Conservation (phyloP, 2,329 filamentous ascomycete species). For the Pseudopithomyces chartarum region DNA sequence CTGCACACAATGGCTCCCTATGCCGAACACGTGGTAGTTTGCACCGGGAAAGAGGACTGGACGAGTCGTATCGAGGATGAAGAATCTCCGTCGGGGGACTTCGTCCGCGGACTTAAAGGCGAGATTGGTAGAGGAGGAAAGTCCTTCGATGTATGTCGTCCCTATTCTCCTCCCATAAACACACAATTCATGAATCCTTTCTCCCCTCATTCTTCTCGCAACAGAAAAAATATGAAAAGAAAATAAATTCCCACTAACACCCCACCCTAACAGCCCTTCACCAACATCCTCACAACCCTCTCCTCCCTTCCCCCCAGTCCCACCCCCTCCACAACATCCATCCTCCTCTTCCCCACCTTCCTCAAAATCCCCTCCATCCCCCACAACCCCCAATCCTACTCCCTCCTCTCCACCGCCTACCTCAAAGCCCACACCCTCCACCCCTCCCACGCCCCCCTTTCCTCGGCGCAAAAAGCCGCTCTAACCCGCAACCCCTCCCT, state of each 20-base stretch:
- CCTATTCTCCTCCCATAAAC: slow-evolving; percentile 10
- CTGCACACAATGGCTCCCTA: slow-evolving; percentile 80
- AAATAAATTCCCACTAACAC: too few species aligned
- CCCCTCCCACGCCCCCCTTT: slow-evolving; percentile 61
- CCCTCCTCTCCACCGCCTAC: slow-evolving; percentile 66
- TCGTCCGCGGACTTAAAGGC: slow-evolving; percentile 73
- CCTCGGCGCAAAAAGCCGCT: slow-evolving; percentile 55
- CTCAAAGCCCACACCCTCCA: slow-evolving; percentile 69
- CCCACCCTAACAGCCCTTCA: slow-evolving; percentile 68
- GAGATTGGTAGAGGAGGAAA: slow-evolving; percentile 49
- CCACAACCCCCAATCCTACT: slow-evolving; percentile 61
- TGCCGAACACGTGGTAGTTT: slow-evolving; percentile 80
- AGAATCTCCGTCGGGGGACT: slow-evolving; percentile 53
- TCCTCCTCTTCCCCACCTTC: slow-evolving; percentile 81
- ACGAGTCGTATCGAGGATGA: slow-evolving; percentile 83
- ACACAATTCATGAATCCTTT: too few species aligned
- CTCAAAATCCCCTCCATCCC: slow-evolving; percentile 77
- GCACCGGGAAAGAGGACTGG: slow-evolving; percentile 83
- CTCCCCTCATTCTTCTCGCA: not conserved
- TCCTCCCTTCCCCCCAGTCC: slow-evolving; percentile 68
- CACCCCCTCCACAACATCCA: slow-evolving; percentile 48
- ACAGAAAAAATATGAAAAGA: too few species aligned
- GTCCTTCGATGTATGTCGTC: slow-evolving; percentile 52
- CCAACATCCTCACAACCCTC: slow-evolving; percentile 78
- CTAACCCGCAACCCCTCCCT: slow-evolving; percentile 55